Evolutionary conservation across 305 asterid species (phyloP).

Genomic region (Fraxinus velutina): DNA sequence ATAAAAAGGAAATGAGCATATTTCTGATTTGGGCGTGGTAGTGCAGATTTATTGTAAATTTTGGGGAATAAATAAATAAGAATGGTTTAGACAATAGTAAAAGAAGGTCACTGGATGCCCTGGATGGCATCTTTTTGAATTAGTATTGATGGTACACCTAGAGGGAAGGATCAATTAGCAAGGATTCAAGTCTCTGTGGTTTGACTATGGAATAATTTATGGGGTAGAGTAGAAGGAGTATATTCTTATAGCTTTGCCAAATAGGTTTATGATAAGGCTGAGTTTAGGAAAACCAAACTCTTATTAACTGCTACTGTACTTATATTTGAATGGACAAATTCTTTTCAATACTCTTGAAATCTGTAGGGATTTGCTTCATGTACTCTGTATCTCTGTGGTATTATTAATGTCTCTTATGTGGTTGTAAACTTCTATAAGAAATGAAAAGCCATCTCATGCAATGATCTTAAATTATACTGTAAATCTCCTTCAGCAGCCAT

Average conservation of each 20-base stretch:
- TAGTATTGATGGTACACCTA: not conserved
- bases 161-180: not conserved
- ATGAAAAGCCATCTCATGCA: not conserved
- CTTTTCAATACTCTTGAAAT: not conserved
- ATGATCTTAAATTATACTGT: not conserved
- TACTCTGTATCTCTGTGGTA: not conserved
- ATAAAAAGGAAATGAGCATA: not conserved
- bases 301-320: not conserved
- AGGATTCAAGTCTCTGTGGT: conserved; percentile 7
- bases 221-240: not conserved
- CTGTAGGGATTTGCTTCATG: not conserved
- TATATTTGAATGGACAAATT: not conserved
- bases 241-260: not conserved
- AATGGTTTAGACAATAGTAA: not conserved
- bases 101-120: not conserved
- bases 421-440: not conserved
- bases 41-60: not conserved
- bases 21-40: not conserved
- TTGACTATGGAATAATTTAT: not conserved
- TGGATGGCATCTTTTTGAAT: not conserved
- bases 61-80: not conserved
- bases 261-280: not conserved
- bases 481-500: not conserved
- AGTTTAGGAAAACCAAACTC: not conserved
- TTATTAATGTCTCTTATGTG: not conserved